Base-by-base conservation (phyloP, 192 early-diverging fungal genomes). In the Rhizoclosmatium sp. region DNA sequence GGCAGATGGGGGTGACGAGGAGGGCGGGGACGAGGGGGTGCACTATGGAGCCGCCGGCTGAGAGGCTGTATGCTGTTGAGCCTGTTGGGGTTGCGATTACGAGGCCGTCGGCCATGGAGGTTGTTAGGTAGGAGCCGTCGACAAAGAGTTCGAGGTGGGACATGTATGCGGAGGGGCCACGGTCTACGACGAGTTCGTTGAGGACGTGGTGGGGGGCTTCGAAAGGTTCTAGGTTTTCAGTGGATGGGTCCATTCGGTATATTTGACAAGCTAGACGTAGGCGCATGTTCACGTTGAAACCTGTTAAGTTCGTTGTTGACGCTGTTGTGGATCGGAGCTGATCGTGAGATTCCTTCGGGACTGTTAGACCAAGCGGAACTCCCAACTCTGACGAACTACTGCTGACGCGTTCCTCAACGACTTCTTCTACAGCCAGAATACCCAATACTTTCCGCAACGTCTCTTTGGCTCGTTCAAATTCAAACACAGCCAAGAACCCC, bases 1-100 rank as follows among this genome's bases (percentile, higher is more conserved):
- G 84, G 72, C 89, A 90, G 80, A 90, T 90, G 12, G 89, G 89
- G 10, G 89, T 89, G n/a, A 90, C 81, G 47, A 90, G 80, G 48
- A 98, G 92, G 0, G 98, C 92, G 12, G 95, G 94, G 31, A 98
- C 95, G 73, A 97, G 95, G 0, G 98, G 98, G 80, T 99, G 98
- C 19, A 95, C 96, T 47, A 99, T 83, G 9, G 95, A 94, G 0
- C 98, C 98, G 48, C 98, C 98, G 0, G 97, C 96, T n/a, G 95
- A 93, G 14, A 95, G 16, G 3, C 91, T 88, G 56, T 81, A 85
- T 14, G 85, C 86, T 3, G 87, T 89, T 51, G 65, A 74, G 14
- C 98, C 98, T 0, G 98, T 99, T 3, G 98, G 98, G 3, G 98
- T 99, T 1, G 95, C 89, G 47, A 99, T 85, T 47, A 93, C 93